phyloP scores from a whole-genome alignment of 2,329 filamentous ascomycete genomes.

The Diaporthe capsici region DNA sequence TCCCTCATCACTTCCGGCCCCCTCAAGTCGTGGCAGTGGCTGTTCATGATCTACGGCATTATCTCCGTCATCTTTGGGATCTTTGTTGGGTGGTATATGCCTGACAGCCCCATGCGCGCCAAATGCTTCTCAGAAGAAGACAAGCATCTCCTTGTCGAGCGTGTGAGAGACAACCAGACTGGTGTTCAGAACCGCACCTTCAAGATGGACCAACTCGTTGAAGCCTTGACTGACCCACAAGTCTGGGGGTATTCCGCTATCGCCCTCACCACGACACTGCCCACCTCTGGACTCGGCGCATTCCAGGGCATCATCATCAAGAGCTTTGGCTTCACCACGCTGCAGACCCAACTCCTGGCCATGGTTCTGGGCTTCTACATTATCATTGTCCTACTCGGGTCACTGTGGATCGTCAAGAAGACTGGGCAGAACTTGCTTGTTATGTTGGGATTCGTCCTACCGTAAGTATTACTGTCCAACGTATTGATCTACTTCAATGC shows the following conservation, averaged over 20 bases:
- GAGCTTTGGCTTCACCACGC: conserved; percentile 73
- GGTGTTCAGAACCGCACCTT: conserved; percentile 70
- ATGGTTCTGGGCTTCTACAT: conserved; percentile 84
- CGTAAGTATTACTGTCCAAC: conserved; percentile 62
- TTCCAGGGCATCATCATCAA: conserved; percentile 83
- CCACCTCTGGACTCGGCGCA: conserved; percentile 79
- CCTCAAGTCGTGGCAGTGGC: conserved; percentile 76
- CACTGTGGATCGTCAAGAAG: conserved; percentile 77
- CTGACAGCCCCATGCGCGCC: conserved; percentile 79
- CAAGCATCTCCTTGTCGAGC: conserved; percentile 74
- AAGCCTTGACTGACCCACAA: conserved; percentile 75
- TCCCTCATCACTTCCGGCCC: conserved; percentile 65
- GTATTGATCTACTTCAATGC: not conserved
- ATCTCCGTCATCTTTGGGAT: conserved; percentile 74
- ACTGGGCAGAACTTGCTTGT: conserved; percentile 77
- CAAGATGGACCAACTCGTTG: conserved; percentile 61
- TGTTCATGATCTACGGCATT: conserved; percentile 77
- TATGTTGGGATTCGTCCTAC: conserved; percentile 76
- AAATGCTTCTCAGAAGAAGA: conserved; percentile 78
- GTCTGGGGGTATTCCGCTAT: conserved; percentile 76
- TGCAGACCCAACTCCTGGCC: conserved; percentile 80
- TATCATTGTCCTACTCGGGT: conserved; percentile 76
- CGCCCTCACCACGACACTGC: conserved; percentile 79
- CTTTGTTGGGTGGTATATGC: conserved; percentile 75
- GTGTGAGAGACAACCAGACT: conserved; percentile 72